These are phyloP conservation scores for Ambrosiella beaveri DNA, from an alignment of 2,329 filamentous ascomycete genomes.

Conservation along the genomic window DNA sequence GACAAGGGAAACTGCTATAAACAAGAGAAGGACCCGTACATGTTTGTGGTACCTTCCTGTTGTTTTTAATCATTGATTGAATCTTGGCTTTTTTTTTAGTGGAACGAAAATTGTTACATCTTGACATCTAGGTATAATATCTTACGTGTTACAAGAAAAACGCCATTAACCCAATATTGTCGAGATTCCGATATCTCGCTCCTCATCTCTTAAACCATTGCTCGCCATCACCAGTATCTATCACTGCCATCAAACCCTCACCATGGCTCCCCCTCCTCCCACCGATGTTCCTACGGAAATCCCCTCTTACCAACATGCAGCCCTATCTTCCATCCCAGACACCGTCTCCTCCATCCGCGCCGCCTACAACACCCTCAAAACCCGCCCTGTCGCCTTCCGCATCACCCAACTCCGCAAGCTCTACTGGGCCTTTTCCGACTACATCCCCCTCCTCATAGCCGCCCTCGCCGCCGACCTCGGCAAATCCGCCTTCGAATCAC, in stretches of 20 bases:
- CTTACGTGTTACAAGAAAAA: too few relatives aligned
- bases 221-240: background rate
- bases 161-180: too few relatives aligned
- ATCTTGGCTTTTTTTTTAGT: too few relatives aligned
- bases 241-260: background rate
- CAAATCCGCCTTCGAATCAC: conserved; percentile 60
- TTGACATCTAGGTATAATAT: too few relatives aligned
- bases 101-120: too few relatives aligned
- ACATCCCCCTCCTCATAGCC: conserved; percentile 52
- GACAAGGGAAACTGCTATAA: background rate
- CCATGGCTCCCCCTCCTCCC: background rate
- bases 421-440: conserved; percentile 82
- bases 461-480: conserved; percentile 62
- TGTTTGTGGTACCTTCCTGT: background rate
- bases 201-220: too few relatives aligned
- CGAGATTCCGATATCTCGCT: too few relatives aligned
- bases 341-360: conserved; percentile 43
- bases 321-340: conserved; percentile 31
- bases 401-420: conserved; percentile 78
- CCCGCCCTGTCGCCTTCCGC: conserved; percentile 66
- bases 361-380: conserved; percentile 65
- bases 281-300: conserved; percentile 18
- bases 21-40: background rate
- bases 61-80: background rate
- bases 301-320: conserved; percentile 15